phyloP scores from a whole-genome alignment of 1,139 yeast genomes.

The Yamadazyma diospyri region DNA sequence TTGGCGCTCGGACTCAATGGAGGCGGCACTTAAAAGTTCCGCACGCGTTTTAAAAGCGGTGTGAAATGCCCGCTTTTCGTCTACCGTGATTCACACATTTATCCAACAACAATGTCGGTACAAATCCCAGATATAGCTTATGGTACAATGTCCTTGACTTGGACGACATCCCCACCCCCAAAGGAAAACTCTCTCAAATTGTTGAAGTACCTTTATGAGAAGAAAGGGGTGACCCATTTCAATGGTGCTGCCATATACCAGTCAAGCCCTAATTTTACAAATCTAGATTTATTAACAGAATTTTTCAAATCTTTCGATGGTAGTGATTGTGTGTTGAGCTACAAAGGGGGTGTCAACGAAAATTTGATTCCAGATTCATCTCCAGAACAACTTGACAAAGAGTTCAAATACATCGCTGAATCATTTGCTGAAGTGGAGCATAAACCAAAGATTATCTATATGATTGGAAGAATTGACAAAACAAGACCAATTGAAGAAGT shows the following conservation, averaged over 20 bases:
- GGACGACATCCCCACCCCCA: slow-evolving; percentile 46
- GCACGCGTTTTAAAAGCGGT: too few species aligned
- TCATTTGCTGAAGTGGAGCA: slow-evolving; percentile 33
- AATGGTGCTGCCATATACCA: slow-evolving; percentile 74
- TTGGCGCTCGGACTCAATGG: too few species aligned
- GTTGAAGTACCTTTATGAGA: slow-evolving; percentile 39
- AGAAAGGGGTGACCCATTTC: slow-evolving; percentile 51
- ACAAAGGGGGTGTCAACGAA: slow-evolving; percentile 57
- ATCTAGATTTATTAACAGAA: slow-evolving; percentile 39
- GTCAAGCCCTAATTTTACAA: slow-evolving; percentile 50
- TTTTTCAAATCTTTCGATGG: slow-evolving; percentile 41
- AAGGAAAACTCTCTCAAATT: slow-evolving; percentile 43
- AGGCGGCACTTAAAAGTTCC: too few species aligned
- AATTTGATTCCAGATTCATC: slow-evolving; percentile 45
- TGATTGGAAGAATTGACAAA: slow-evolving; percentile 65
- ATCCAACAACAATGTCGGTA: slow-evolving; percentile 8
- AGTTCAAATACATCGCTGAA: slow-evolving; percentile 48
- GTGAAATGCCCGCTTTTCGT: too few species aligned
- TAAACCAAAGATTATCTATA: slow-evolving; percentile 53
- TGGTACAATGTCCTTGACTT: slow-evolving; percentile 64
- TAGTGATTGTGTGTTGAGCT: slow-evolving; percentile 49
- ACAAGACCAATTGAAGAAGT: slow-evolving; percentile 47
- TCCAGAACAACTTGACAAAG: slow-evolving; percentile 38
- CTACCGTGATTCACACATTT: background rate
- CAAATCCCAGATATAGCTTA: slow-evolving; percentile 39